Percentiles rank a stretch among this genome's conserved stretches.
Conservation (phyloP, 2,329 filamentous ascomycete genomes). For the Aureobasidium sp. region DNA sequence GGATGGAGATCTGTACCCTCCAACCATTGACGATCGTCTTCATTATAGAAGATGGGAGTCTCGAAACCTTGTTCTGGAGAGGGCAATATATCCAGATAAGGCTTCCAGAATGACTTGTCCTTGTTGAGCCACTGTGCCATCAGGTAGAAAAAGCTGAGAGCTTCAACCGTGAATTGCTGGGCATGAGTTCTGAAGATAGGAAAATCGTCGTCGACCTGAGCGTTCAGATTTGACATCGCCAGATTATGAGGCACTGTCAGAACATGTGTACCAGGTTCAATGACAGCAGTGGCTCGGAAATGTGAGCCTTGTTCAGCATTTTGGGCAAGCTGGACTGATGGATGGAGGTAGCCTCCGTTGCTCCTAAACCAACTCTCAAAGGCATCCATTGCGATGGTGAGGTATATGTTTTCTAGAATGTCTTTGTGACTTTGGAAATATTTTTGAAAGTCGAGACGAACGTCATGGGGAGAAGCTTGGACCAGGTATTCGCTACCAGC, state of each 20-base stretch:
- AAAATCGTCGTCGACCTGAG: conserved; percentile 30
- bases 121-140: conserved; percentile 29
- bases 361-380: conserved; percentile 27
- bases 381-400: conserved; percentile 6
- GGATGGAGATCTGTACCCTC: conserved; percentile 31
- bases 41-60: conserved; percentile 31
- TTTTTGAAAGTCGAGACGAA: not conserved
- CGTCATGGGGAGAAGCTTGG: conserved; percentile 1
- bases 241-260: conserved; percentile 28
- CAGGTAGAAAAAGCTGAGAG: conserved; percentile 32
- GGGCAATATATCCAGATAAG: conserved; percentile 31
- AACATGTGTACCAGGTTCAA: conserved; percentile 21
- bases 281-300: conserved; percentile 17
- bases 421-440: not conserved
- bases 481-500: not conserved
- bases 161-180: conserved; percentile 24
- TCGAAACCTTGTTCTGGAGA: conserved; percentile 25
- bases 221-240: conserved; percentile 31
- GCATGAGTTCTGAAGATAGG: conserved; percentile 25
- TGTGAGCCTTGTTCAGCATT: conserved; percentile 25
- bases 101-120: conserved; percentile 31
- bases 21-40: conserved; percentile 29
- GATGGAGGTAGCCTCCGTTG: conserved; percentile 27
- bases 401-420: not conserved
- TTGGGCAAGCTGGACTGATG: conserved; percentile 22